These are phyloP conservation scores for Cinnamomum chago DNA, from an alignment of 164 flowering plant genomes.

Conservation along the genomic window DNA sequence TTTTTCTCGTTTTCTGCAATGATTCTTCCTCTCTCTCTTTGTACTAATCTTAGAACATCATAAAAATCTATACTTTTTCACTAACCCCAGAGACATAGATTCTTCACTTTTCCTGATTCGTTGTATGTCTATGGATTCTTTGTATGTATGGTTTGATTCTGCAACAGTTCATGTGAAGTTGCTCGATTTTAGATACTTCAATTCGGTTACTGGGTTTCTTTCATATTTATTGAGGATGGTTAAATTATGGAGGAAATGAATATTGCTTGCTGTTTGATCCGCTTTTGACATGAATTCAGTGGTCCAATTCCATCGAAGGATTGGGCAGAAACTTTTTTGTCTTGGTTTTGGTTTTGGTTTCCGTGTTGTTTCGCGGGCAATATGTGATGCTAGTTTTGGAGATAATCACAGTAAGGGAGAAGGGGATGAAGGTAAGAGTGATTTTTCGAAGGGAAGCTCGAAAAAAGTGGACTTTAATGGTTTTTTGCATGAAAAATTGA, in stretches of 20 bases:
- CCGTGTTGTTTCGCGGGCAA: slow-evolving; percentile 3
- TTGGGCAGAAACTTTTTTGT: not conserved
- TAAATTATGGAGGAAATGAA: slow-evolving; percentile 5
- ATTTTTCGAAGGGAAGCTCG: not conserved
- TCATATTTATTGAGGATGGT: not conserved
- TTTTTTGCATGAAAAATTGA: not conserved
- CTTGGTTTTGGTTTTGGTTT: not conserved
- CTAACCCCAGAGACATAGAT: no score
- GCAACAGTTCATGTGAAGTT: not conserved
- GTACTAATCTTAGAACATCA: no score
- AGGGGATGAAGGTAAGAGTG: not conserved
- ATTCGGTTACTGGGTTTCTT: not conserved
- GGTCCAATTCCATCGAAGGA: slow-evolving; percentile 8
- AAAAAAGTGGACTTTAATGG: slow-evolving; percentile 16
- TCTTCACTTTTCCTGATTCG: no score
- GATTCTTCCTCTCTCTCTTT: no score
- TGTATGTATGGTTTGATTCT: not conserved
- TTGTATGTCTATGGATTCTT: no score
- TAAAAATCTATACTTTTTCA: no score
- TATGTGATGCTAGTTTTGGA: slow-evolving; percentile 9
- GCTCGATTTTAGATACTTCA: not conserved
- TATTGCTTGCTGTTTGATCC: slow-evolving; percentile 1
- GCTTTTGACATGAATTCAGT: slow-evolving; percentile 15
- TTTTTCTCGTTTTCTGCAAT: no score
- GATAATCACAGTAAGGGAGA: not conserved